Percentiles rank a stretch among this genome's conserved stretches.
phyloP scores from a whole-genome alignment of 345 rosid species.

The Zanthoxylum bungeanum region DNA sequence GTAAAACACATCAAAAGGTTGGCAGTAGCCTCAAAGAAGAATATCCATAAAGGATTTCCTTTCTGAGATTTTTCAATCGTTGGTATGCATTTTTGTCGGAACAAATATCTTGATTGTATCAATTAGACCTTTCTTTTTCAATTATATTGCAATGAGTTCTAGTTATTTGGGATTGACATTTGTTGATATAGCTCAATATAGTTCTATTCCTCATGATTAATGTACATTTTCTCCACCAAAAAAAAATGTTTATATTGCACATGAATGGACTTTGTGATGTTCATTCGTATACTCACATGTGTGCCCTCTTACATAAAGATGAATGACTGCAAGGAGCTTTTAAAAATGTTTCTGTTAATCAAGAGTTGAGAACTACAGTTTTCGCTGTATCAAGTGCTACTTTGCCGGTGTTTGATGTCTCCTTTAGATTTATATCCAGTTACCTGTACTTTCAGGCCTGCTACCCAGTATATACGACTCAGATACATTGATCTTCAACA shows the following conservation, averaged over 20 bases:
- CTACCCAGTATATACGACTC: too few relatives aligned
- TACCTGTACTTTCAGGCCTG: too few relatives aligned
- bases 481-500: too few relatives aligned
- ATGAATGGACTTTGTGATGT: not conserved
- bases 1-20: slow-evolving; percentile 57
- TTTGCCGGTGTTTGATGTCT: not conserved
- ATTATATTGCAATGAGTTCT: not conserved
- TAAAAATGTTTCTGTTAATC: too few relatives aligned
- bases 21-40: slow-evolving; percentile 56
- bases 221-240: not conserved
- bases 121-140: not conserved
- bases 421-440: not conserved
- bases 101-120: not conserved
- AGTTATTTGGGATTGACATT: not conserved
- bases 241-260: not conserved
- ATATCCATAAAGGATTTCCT: slow-evolving; percentile 54
- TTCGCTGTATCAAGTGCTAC: too few relatives aligned
- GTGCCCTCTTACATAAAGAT: not conserved
- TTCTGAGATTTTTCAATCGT: slow-evolving; percentile 33
- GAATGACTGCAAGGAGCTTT: not conserved
- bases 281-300: not conserved
- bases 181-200: not conserved
- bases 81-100: slow-evolving; percentile 2
- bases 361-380: not conserved
- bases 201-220: not conserved